Percentiles rank a stretch among this genome's conserved stretches.
phyloP scores from a whole-genome alignment of 176 grass and related monocot species.

The Pontederia crassipes region DNA sequence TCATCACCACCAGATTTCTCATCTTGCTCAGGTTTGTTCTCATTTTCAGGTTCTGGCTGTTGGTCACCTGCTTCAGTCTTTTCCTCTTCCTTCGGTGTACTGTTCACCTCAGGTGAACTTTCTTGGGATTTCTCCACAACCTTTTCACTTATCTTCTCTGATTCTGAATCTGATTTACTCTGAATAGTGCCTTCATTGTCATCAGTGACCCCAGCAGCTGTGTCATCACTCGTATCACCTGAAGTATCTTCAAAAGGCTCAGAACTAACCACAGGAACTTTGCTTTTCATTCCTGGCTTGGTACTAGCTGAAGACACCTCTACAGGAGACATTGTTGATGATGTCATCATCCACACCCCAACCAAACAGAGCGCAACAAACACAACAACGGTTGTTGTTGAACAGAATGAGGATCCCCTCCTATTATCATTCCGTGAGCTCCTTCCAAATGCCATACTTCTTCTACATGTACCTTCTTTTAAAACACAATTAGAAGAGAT shows the following conservation, averaged over 20 bases:
- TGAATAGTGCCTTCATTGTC: background rate
- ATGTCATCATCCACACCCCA: slow-evolving; percentile 5
- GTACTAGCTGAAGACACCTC: background rate
- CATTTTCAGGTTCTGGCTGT: background rate
- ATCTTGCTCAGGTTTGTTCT: background rate
- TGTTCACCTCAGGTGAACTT: background rate
- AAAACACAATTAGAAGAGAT: no score
- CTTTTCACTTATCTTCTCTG: background rate
- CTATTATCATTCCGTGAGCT: background rate
- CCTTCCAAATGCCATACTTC: slow-evolving; percentile 2
- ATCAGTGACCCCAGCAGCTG: background rate
- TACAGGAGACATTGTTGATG: background rate
- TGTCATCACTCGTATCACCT: slow-evolving; percentile 13
- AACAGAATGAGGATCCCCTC: background rate
- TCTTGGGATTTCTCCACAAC: background rate
- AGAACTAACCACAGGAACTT: background rate
- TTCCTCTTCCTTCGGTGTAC: background rate
- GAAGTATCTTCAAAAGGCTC: slow-evolving; percentile 10
- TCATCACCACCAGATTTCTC: background rate
- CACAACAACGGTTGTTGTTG: slow-evolving; percentile 1
- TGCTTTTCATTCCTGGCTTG: background rate
- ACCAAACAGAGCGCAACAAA: slow-evolving; percentile 5
- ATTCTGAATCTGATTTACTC: slow-evolving; percentile 12
- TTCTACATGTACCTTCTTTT: no score
- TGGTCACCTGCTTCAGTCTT: background rate